Base-by-base conservation (phyloP, 495 filamentous ascomycete genomes). In the Penicillium verhagenii region DNA sequence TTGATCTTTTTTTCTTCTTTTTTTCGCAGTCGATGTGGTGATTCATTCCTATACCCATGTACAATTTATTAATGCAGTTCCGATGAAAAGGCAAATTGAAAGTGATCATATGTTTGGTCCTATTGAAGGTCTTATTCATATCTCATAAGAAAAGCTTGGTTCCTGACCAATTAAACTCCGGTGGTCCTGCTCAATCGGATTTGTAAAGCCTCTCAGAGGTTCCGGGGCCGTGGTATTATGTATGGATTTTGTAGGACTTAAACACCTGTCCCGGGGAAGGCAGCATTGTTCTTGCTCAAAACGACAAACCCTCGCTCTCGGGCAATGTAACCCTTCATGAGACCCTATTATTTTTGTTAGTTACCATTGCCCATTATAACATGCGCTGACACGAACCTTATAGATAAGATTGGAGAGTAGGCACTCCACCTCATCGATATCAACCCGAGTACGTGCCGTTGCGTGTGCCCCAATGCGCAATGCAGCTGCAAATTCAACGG, bases 251-350 rank as follows among this genome's bases (percentile, higher is more conserved):
- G 18, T 13, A 14, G 9, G 23, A 9, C 23, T 45, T 83, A 96
- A 46, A 97, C 86, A 11, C 89, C 89, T 6, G 94, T 98, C n/a
- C 93, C 94, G 1, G 94, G 94, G 67, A 98, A 98, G 4, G 93
- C 92, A 29, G 63, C 61, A 39, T 90, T 90, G 20, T 75, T 84
- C 69, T 96, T 96, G 70, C 89, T 96, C 52, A 98, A 74, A 26
- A 98, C 94, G 18, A 97, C 86, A 47, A 87, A 90, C 51, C 89
- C 89, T 43, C 86, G 84, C 48, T 96, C 92, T 53, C 92, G 90
- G 25, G 91, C 84, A 56, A 98, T 97, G 73, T 98, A 98, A 49
- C 94, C 94, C 74, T 97, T 98, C 87, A 97, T 96, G 13, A 94
- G 79, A 50, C 88, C 87, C 91, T 98, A 56, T 28, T 25, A 21